These are phyloP conservation scores for Physcomitrium patens DNA, from an alignment of 225 moss, liverwort and hornwort genomes.

Conservation along the genomic window DNA sequence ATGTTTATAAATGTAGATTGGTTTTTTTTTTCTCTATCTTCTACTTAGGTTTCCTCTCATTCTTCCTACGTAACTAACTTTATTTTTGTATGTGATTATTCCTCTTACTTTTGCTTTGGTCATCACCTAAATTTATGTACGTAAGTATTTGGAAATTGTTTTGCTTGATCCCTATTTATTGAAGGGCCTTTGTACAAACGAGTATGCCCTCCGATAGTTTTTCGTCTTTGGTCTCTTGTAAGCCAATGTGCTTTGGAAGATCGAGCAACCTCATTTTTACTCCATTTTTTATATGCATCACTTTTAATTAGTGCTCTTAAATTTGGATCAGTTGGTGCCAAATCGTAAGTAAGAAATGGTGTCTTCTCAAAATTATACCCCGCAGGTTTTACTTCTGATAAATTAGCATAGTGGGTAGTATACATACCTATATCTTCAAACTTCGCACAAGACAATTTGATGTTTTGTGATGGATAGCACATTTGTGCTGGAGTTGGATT, in stretches of 20 bases:
- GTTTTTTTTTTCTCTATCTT: too few relatives aligned
- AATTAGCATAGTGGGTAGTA: constrained; percentile 22
- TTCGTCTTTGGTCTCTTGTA: background rate
- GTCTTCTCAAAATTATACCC: background rate
- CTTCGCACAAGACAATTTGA: constrained; percentile 13
- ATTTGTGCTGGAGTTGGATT: background rate
- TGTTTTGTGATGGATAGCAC: background rate
- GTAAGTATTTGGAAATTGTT: constrained; percentile 13
- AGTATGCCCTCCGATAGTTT: constrained; percentile 12
- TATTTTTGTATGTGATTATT: too few relatives aligned
- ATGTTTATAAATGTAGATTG: too few relatives aligned
- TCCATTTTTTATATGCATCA: constrained; percentile 33
- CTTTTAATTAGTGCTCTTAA: constrained; percentile 7
- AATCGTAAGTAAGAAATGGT: constrained; percentile 32
- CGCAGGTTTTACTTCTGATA: background rate
- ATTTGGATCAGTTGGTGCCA: constrained; percentile 21
- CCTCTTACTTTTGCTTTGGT: too few relatives aligned
- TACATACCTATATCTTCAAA: constrained; percentile 28
- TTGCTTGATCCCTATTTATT: fast-evolving
- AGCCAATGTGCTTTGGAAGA: constrained; percentile 20
- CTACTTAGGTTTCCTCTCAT: too few relatives aligned
- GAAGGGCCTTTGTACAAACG: background rate
- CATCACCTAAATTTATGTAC: background rate
- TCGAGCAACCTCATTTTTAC: background rate
- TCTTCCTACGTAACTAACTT: too few relatives aligned